Conservation (phyloP, 768 basidiomycete species). For the Dictyophora rubrovolvata region DNA sequence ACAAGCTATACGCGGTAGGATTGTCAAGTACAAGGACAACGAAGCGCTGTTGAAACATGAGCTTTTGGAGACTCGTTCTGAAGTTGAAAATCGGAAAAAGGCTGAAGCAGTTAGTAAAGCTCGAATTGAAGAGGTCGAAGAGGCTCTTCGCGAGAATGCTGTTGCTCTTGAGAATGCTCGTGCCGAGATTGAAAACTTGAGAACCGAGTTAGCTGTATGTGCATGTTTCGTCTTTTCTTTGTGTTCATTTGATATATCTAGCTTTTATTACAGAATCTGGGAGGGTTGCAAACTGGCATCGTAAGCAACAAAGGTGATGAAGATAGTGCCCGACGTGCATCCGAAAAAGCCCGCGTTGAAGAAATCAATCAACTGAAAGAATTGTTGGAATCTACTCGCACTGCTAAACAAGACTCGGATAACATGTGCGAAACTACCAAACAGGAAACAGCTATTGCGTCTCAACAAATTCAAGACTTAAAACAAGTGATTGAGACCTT, state of each 20-base stretch:
- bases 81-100: slow-evolving; percentile 52
- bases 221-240: not conserved
- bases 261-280: slow-evolving; percentile 43
- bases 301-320: slow-evolving; percentile 24
- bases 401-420: slow-evolving; percentile 16
- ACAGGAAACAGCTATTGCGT: slow-evolving; percentile 10
- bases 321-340: slow-evolving; percentile 37
- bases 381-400: slow-evolving; percentile 32
- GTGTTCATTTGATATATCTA: not conserved
- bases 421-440: slow-evolving; percentile 13
- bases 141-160: slow-evolving; percentile 79
- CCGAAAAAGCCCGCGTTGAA: slow-evolving; percentile 43
- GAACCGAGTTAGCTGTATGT: slow-evolving; percentile 69
- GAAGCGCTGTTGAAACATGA: slow-evolving; percentile 67
- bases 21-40: slow-evolving; percentile 62
- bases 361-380: slow-evolving; percentile 48
- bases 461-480: slow-evolving; percentile 7
- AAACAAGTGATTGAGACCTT: slow-evolving; percentile 5
- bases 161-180: slow-evolving; percentile 81
- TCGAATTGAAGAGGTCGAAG: slow-evolving; percentile 79
- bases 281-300: slow-evolving; percentile 38
- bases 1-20: slow-evolving; percentile 43
- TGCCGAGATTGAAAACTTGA: slow-evolving; percentile 75
- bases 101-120: slow-evolving; percentile 51
- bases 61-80: slow-evolving; percentile 50